These are phyloP conservation scores for Colletotrichum limetticola DNA, from an alignment of 2,329 filamentous ascomycete genomes.

Conservation along the genomic window DNA sequence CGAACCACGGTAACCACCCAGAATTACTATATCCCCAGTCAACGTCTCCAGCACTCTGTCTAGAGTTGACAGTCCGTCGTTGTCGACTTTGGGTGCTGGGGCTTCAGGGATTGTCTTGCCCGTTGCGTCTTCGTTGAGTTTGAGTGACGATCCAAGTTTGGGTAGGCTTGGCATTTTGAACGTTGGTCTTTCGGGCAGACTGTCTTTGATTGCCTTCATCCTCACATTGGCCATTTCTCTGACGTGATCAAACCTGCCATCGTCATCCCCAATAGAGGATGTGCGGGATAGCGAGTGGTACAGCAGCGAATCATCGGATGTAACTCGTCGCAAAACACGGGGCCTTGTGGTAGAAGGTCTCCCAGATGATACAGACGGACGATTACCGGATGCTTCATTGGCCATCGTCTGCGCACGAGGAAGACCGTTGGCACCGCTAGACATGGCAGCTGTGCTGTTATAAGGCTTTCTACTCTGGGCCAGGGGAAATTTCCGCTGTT, in stretches of 20 bases:
- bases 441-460: constrained; percentile 9
- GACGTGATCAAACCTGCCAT: constrained; percentile 82
- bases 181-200: constrained; percentile 81
- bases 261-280: constrained; percentile 82
- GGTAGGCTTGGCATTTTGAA: constrained; percentile 76
- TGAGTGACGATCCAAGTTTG: constrained; percentile 55
- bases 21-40: constrained; percentile 85
- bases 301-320: constrained; percentile 83
- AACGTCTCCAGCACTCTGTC: constrained; percentile 72
- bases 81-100: constrained; percentile 37
- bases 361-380: constrained; percentile 17
- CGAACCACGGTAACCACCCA: constrained; percentile 92
- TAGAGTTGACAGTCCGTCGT: constrained; percentile 46
- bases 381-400: background rate
- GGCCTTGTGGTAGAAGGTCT: constrained; percentile 17
- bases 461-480: constrained; percentile 17
- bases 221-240: constrained; percentile 88
- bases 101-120: constrained; percentile 36
- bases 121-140: constrained; percentile 35
- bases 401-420: constrained; percentile 7
- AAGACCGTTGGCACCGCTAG: background rate
- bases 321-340: constrained; percentile 64
- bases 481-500: background rate
- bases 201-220: constrained; percentile 90
- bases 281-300: constrained; percentile 80